Base-by-base conservation (phyloP, 2,329 filamentous ascomycete genomes). In the Colletotrichum truncatum region DNA sequence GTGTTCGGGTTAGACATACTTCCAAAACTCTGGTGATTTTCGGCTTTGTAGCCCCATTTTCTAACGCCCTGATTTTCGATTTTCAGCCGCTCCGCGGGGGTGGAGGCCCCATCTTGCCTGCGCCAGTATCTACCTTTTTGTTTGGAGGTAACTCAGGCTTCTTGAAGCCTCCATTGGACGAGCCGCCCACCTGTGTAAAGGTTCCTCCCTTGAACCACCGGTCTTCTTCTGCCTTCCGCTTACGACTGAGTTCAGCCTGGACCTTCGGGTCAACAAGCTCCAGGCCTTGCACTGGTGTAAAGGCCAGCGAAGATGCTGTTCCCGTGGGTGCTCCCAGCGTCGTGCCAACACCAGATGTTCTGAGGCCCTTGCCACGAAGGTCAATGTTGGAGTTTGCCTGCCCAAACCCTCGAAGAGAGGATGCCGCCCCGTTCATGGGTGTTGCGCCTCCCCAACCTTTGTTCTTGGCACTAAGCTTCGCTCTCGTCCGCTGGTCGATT, bases 181-280 rank as follows among this genome's bases (percentile, higher is more conserved):
- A 76, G 12, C 82, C 81, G 9, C 89, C 89, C 60, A 97, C 87
- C 77, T 98, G 94, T 8, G 96, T 98, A 74, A 99, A 99, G 0
- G 93, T 94, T n/a, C 96, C 96, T 48, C 93, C 93, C 78, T 96
- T 97, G 83, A 99, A 99, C 91, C 94, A 99, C 36, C 93, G 85
- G 75, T 98, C 95, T 75, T 97, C 93, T 69, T 98, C 96, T 1
- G 93, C 94, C 76, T 97, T 97, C 68, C 94, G 85, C 83, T 98
- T 98, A 72, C 93, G 87, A 74, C 87, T 94, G 76, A 97, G 86
- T 81, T 98, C 94, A 7, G 93, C 92, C 71, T 94, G 90, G 62
- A 92, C 88, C 82, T 96, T 97, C 21, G 96, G 96, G 76, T 98
- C 95, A 6, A 98, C 94, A 11, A 99, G 86, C 81, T 99, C 95